Percentiles rank a stretch among this genome's conserved stretches.
These are phyloP conservation scores for Taphrina communis DNA, from an alignment of 1,139 yeast species.

Conservation along the genomic window DNA sequence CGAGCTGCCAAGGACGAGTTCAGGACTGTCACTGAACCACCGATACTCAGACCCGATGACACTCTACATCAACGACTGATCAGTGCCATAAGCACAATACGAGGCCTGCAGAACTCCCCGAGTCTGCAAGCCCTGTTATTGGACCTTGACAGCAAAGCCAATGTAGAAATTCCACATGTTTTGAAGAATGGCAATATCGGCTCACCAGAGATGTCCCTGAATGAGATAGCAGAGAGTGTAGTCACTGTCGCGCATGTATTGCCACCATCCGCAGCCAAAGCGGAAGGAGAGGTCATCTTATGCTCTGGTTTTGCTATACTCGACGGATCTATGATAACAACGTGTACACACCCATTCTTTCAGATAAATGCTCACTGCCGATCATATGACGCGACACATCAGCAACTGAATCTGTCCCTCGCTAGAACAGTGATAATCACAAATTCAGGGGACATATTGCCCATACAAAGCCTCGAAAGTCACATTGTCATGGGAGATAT, in stretches of 20 bases:
- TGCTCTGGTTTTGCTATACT: conserved; percentile 32
- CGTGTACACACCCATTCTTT: conserved; percentile 33
- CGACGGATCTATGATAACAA: conserved; percentile 25
- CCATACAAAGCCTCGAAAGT: conserved; percentile 18
- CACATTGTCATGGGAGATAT: conserved; percentile 37
- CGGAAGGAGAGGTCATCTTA: conserved; percentile 27
- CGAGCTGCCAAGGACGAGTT: conserved; percentile 7
- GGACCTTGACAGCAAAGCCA: conserved; percentile 19
- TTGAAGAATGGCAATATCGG: conserved; percentile 35
- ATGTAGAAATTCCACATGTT: conserved; percentile 26
- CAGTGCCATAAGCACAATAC: not conserved
- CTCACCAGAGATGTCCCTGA: conserved; percentile 17
- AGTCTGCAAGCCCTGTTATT: conserved; percentile 3
- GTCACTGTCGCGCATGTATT: conserved; percentile 34
- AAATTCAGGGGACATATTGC: conserved; percentile 6
- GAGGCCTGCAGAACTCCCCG: not conserved
- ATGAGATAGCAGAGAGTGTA: conserved; percentile 30
- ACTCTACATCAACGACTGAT: conserved; percentile 4
- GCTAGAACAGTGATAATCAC: conserved; percentile 33
- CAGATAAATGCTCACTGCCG: conserved; percentile 30
- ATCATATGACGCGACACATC: conserved; percentile 21
- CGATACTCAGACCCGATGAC: conserved; percentile 7
- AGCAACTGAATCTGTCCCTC: conserved; percentile 14
- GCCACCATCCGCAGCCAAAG: conserved; percentile 6
- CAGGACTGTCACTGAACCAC: conserved; percentile 13